Base-by-base conservation (phyloP, 2,329 filamentous ascomycete genomes). In the Alternaria angustiovoidea region DNA sequence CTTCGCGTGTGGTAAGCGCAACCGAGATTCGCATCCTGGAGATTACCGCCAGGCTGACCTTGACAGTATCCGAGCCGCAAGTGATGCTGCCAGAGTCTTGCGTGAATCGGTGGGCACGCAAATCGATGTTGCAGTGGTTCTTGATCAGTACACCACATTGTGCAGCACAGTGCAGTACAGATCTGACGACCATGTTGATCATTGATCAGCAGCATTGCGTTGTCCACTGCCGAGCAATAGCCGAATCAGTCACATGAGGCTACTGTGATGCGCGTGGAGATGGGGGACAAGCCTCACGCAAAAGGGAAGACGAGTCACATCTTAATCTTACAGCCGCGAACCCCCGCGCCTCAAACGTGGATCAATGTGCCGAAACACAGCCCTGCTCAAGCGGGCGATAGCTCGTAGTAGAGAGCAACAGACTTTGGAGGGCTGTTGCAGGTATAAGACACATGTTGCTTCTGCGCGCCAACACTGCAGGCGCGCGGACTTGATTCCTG, bases 1-100 rank as follows among this genome's bases (percentile, higher is more conserved):
- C 32, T 51, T 43, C 46, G 57, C 53, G 57, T 39, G 36, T 57
- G 57, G 53, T 60, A 60, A 60, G 53, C 57, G 57, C 57, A 60
- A 55, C 57, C 57, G 57, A 60, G 53, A 51, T 28, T 41, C 39
- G 41, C 47, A 51, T 57, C 46, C 46, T 57, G 47, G 47, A 60
- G 57, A 60, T 60, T 54, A 44, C 39, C 57, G 32, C 53, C 53
- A 30, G 57, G 30, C 57, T 51, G 39, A 57, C 47, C 46, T 46
- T 46, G 24, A 36, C 46, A 44, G 34, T 26, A 14, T 22, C 16
- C 44, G 42, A 47, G 36, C 51, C 41, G 42, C 26, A 51, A 36
- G 11, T 39, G 12, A 39, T 41, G 28, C 38, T 42, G 30, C 28
- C 28, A 43, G 20, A 52, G 14, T 24, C 9, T 16, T 47, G 49